Percentiles rank a stretch among this genome's conserved stretches.
These are phyloP conservation scores for Thielaviopsis punctulata DNA, from an alignment of 2,329 filamentous ascomycete genomes.

Conservation along the genomic window DNA sequence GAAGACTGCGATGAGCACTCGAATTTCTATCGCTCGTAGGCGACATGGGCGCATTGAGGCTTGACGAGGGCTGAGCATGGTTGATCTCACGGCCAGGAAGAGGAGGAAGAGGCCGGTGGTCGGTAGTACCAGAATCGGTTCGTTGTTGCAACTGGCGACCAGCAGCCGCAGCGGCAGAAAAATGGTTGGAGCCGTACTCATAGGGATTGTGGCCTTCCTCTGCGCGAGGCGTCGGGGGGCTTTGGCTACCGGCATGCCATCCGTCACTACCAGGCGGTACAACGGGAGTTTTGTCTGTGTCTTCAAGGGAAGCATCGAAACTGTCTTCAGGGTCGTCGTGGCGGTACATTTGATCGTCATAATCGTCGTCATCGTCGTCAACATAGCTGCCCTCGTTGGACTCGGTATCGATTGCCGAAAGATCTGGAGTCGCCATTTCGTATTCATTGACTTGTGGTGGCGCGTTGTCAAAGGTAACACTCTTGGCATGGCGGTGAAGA, in stretches of 20 bases:
- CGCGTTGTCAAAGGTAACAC: conserved; percentile 87
- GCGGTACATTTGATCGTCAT: conserved; percentile 40
- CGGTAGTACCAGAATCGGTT: conserved; percentile 59
- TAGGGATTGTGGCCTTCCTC: conserved; percentile 44
- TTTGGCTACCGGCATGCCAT: conserved; percentile 60
- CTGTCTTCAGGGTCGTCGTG: conserved; percentile 51
- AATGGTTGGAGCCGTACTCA: conserved; percentile 39
- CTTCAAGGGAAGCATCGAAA: conserved; percentile 88
- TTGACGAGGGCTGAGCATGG: not conserved
- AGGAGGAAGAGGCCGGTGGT: conserved; percentile 72
- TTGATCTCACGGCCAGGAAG: conserved; percentile 43
- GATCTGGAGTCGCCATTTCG: conserved; percentile 90
- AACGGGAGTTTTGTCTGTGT: conserved; percentile 92
- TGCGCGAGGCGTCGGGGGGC: conserved; percentile 18
- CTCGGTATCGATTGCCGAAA: conserved; percentile 78
- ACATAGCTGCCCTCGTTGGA: conserved; percentile 91
- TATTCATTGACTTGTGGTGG: conserved; percentile 95
- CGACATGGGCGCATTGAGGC: conserved; percentile 33
- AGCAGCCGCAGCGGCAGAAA: conserved; percentile 24
- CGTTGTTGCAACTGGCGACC: conserved; percentile 41
- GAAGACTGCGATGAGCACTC: conserved; percentile 49
- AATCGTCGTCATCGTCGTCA: conserved; percentile 57
- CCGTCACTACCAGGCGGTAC: conserved; percentile 70
- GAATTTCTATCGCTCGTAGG: conserved; percentile 57
- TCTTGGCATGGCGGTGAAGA: conserved; percentile 77